Evolutionary conservation across 768 basidiomycete genomes (phyloP).

Genomic region (Mycena latifolia): DNA sequence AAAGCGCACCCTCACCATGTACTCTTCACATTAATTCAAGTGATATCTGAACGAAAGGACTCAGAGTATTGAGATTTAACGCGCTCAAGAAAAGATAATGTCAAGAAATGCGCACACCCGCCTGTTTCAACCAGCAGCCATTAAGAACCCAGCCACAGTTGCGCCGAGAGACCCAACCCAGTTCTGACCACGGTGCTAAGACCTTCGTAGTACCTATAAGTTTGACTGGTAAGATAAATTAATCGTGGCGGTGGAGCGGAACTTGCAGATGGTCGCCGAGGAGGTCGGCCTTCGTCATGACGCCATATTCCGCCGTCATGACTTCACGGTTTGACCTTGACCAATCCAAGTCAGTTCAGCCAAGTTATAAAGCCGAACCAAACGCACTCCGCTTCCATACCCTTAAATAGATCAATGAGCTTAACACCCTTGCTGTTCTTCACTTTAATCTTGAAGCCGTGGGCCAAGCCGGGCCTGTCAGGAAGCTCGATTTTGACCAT

Average conservation of each 20-base stretch:
- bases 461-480: too few relatives aligned
- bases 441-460: neutral
- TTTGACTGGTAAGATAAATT: neutral
- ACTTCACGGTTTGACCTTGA: neutral
- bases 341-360: neutral
- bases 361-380: neutral
- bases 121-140: neutral
- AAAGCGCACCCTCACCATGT: too few relatives aligned
- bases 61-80: too few relatives aligned
- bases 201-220: neutral
- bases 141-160: neutral
- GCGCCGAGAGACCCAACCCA: neutral
- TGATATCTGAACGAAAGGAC: too few relatives aligned
- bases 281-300: neutral
- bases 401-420: neutral
- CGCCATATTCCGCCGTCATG: neutral
- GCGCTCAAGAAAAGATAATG: too few relatives aligned
- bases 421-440: constrained; percentile 3
- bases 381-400: neutral
- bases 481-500: neutral
- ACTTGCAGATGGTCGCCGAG: neutral
- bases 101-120: too few relatives aligned
- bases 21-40: too few relatives aligned
- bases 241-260: neutral
- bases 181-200: neutral